These are phyloP conservation scores for Pichia sp. DNA, from an alignment of 1,139 yeast genomes.

Conservation along the genomic window DNA sequence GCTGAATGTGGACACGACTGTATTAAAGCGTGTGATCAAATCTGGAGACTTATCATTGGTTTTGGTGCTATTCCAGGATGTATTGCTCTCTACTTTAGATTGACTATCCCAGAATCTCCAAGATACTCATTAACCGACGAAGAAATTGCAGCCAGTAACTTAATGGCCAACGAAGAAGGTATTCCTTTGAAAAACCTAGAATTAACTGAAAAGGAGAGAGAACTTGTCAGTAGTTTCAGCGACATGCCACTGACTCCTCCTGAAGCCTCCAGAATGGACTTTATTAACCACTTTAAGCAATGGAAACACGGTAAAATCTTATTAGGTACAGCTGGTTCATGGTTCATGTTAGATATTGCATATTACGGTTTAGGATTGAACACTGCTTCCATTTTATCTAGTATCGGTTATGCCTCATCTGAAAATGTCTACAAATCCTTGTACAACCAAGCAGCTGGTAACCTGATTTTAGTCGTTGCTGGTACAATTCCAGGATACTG, in stretches of 20 bases:
- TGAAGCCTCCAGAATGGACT: slow-evolving; percentile 53
- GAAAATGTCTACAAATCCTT: slow-evolving; percentile 54
- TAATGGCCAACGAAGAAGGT: slow-evolving; percentile 28
- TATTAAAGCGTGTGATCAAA: slow-evolving; percentile 74
- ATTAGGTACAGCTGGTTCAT: slow-evolving; percentile 91
- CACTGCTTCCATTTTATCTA: slow-evolving; percentile 70
- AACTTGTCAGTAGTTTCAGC: neutral
- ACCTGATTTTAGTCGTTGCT: slow-evolving; percentile 81
- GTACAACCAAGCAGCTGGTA: slow-evolving; percentile 79
- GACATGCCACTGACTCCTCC: slow-evolving; percentile 29
- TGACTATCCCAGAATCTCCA: slow-evolving; percentile 91
- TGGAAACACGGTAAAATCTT: slow-evolving; percentile 85
- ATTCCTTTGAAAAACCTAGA: slow-evolving; percentile 33
- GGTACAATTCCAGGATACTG: slow-evolving; percentile 93
- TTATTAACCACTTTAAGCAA: slow-evolving; percentile 64
- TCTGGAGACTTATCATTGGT: slow-evolving; percentile 89
- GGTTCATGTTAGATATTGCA: slow-evolving; percentile 96
- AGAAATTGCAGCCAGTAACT: slow-evolving; percentile 43
- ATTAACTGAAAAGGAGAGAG: slow-evolving; percentile 14
- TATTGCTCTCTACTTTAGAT: slow-evolving; percentile 77
- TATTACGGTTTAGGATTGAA: slow-evolving; percentile 85
- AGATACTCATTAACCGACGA: slow-evolving; percentile 72
- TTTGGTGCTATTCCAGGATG: slow-evolving; percentile 85
- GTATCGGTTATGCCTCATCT: slow-evolving; percentile 71
- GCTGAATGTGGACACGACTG: slow-evolving; percentile 52